phyloP scores from a whole-genome alignment of 1,139 yeast species.

The Kodamaea arcana region DNA sequence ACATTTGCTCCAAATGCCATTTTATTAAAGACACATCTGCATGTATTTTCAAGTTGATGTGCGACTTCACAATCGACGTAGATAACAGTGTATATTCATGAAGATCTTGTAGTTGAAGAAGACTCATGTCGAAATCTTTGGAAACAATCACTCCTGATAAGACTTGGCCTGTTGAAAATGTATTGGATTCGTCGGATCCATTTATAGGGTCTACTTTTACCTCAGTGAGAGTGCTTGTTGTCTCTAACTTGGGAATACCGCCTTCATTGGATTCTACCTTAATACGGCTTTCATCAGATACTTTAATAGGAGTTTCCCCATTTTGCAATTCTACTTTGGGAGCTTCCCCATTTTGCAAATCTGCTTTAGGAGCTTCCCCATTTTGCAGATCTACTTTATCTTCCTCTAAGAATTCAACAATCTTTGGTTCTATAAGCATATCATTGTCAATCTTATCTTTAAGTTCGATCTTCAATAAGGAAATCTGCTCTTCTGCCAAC shows the following conservation, averaged over 20 bases:
- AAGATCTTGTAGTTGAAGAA: slow-evolving; percentile 79
- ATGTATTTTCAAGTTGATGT: slow-evolving; percentile 71
- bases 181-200: slow-evolving; percentile 6
- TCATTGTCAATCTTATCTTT: slow-evolving; percentile 18
- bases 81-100: slow-evolving; percentile 86
- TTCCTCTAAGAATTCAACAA: slow-evolving; percentile 15
- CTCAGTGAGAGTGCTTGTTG: too few relatives aligned
- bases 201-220: slow-evolving; percentile 4
- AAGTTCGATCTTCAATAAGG: slow-evolving; percentile 28
- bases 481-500: slow-evolving; percentile 55
- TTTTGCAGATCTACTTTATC: slow-evolving; percentile 10
- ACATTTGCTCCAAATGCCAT: slow-evolving; percentile 95
- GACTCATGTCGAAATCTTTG: slow-evolving; percentile 81
- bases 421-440: slow-evolving; percentile 11
- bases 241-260: too few relatives aligned
- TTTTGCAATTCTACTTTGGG: slow-evolving; percentile 3
- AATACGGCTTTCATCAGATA: slow-evolving; percentile 1
- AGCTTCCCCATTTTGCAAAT: slow-evolving; percentile 3
- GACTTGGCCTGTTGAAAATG: slow-evolving; percentile 35
- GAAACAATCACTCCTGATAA: slow-evolving; percentile 89
- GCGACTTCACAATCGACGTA: slow-evolving; percentile 79
- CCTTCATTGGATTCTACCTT: slow-evolving; percentile 1
- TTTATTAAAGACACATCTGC: slow-evolving; percentile 77
- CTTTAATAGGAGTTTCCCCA: slow-evolving; percentile 1
- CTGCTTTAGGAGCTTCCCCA: slow-evolving; percentile 5